A percentile compares a stretch with the other conserved stretches of the same genome.
Evolutionary conservation across 257 asterid genomes (phyloP).

Genomic region (Parsonsia alboflavescens): DNA sequence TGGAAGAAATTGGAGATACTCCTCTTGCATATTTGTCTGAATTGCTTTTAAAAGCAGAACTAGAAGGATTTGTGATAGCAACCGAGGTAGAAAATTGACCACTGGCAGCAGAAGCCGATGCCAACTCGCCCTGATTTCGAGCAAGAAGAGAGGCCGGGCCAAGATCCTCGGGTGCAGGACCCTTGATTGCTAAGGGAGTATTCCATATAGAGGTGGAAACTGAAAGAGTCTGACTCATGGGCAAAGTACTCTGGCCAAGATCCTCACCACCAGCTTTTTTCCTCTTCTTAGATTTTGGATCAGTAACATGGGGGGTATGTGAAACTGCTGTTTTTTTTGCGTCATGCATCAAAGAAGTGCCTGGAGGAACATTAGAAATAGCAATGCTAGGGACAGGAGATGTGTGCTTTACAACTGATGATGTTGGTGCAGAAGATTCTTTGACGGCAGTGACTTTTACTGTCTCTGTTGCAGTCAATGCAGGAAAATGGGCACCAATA

Average conservation of each 20-base stretch:
- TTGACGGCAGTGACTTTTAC: slow-evolving; percentile 46
- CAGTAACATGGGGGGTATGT: slow-evolving; percentile 38
- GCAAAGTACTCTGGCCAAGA: slow-evolving; percentile 37
- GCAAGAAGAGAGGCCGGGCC: slow-evolving; percentile 40
- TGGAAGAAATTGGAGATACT: slow-evolving; percentile 33
- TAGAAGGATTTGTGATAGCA: slow-evolving; percentile 50
- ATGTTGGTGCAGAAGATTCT: slow-evolving; percentile 42
- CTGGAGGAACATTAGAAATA: slow-evolving; percentile 32
- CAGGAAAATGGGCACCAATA: slow-evolving; percentile 43
- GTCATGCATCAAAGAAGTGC: slow-evolving; percentile 39
- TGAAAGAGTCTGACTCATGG: slow-evolving; percentile 37
- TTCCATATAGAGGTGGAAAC: slow-evolving; percentile 34
- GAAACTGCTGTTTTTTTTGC: slow-evolving; percentile 39
- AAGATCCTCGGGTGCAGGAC: slow-evolving; percentile 39
- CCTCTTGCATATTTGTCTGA: slow-evolving; percentile 36
- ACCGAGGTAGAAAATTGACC: slow-evolving; percentile 60
- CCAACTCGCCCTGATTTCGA: slow-evolving; percentile 36
- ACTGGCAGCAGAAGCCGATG: slow-evolving; percentile 34
- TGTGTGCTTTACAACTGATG: slow-evolving; percentile 37
- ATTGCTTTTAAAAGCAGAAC: slow-evolving; percentile 36
- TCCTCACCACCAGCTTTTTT: slow-evolving; percentile 54
- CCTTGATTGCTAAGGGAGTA: slow-evolving; percentile 32
- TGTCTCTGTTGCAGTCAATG: slow-evolving; percentile 46
- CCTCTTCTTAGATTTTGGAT: slow-evolving; percentile 68
- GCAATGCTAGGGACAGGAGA: slow-evolving; percentile 38